Percentiles rank a stretch among this genome's conserved stretches.
phyloP scores from a whole-genome alignment of 1,284 basidiomycete genomes.

The Ganoderma multipileum region DNA sequence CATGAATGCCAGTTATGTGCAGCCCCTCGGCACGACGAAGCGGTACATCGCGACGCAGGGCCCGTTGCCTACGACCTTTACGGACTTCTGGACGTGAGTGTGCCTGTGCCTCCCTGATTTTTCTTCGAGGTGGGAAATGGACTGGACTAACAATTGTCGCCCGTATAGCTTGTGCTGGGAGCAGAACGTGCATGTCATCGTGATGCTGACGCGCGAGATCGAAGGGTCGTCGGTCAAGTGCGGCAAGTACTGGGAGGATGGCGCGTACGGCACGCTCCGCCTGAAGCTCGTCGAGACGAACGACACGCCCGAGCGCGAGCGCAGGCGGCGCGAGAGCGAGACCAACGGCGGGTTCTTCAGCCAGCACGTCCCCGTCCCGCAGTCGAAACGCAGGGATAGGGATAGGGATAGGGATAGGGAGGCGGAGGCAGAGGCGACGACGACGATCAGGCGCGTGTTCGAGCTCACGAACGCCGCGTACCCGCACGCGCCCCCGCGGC shows the following conservation, averaged over 20 bases:
- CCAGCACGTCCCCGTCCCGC: slow-evolving; percentile 28
- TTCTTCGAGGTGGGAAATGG: neutral
- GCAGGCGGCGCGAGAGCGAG: slow-evolving; percentile 40
- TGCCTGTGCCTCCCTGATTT: neutral
- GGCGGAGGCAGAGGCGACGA: slow-evolving; percentile 42
- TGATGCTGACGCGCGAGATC: slow-evolving; percentile 92
- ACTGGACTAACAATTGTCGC: neutral
- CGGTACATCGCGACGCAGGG: slow-evolving; percentile 97
- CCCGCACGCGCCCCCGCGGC: slow-evolving; percentile 63
- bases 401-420: too few relatives aligned
- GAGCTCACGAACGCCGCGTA: slow-evolving; percentile 66
- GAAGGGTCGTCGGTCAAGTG: slow-evolving; percentile 93
- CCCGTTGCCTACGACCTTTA: slow-evolving; percentile 88
- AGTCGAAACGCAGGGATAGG: slow-evolving; percentile 19
- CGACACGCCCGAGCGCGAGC: slow-evolving; percentile 41
- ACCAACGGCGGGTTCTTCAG: slow-evolving; percentile 40
- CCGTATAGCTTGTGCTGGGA: slow-evolving; percentile 74
- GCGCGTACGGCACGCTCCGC: slow-evolving; percentile 73
- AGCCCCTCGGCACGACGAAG: slow-evolving; percentile 80
- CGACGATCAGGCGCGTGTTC: slow-evolving; percentile 74
- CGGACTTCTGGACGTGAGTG: slow-evolving; percentile 95
- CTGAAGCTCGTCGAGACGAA: slow-evolving; percentile 70
- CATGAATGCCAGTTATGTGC: slow-evolving; percentile 92
- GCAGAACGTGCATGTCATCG: slow-evolving; percentile 80
- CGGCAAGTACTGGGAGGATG: slow-evolving; percentile 88